Conservation (phyloP, 2,329 filamentous ascomycete species). For the Sclerotinia nivalis region DNA sequence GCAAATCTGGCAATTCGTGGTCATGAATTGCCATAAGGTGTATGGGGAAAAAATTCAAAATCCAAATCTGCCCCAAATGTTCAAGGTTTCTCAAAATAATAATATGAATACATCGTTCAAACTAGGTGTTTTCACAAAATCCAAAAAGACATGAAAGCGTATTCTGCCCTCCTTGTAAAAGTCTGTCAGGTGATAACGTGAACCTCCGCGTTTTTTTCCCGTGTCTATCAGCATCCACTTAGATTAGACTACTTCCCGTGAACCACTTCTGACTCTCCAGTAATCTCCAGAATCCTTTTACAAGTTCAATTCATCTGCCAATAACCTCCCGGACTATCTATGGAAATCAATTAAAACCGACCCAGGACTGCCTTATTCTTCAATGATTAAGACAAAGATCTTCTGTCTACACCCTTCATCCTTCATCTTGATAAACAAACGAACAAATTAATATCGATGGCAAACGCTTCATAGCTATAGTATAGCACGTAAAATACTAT, state of each 20-base stretch:
- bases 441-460: neutral
- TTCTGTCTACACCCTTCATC: neutral
- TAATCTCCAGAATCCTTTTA: neutral
- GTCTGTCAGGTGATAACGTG: constrained; percentile 8
- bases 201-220: neutral
- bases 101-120: neutral
- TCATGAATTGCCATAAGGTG: neutral
- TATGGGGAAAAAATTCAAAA: neutral
- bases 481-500: constrained; percentile 40
- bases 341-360: neutral
- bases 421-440: neutral
- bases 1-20: neutral
- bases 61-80: neutral
- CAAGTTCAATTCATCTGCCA: neutral
- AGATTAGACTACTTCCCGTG: neutral
- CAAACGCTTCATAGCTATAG: neutral
- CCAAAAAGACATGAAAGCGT: neutral
- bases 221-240: neutral
- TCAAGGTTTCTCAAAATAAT: neutral
- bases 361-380: neutral
- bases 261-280: neutral
- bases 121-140: neutral
- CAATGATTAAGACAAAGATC: constrained; percentile 1
- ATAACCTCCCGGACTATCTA: neutral
- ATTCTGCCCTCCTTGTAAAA: neutral